Evolutionary conservation across 345 rosid species (phyloP), one percentile per base, ranked within the genome.

Genomic region (Cardamine chenopodiifolia): DNA sequence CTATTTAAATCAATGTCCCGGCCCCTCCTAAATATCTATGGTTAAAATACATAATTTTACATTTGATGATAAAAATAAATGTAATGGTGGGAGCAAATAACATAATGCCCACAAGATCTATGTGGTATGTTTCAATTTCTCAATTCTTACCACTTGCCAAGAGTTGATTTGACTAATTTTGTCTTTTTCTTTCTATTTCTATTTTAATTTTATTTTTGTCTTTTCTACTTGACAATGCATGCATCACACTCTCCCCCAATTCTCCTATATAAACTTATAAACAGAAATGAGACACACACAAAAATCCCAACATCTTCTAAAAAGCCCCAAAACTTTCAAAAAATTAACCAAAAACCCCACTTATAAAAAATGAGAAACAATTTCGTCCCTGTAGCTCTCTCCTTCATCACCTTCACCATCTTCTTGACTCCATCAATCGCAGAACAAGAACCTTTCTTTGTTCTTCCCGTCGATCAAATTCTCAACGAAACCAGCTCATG

Each of bases 401-500:
- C 35, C 45, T 28, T 75, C 49, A n/a, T 7, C 55, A 40, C 25
- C 29, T 34, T 74, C 53, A 34, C 58, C 54, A 68, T 59, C 73
- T 2, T 59, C 73, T 14, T 59, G 7, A 68, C 68, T 6, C 53
- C 68, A 67, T 59, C 79, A 39, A 19, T 7, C 6, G 62, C 62
- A 26, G 62, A 75, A 58, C 55, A 11, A 58, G 62, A 73, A 44
- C 47, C 62, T 67, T 68, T 68, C 1, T 6, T 35, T 13, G 0
- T 26, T 40, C 19, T 25, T 5, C 42, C 54, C 0, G 45, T 67
- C 4, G 15, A 64, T 32, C 75, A 47, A 45, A 26, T 80, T 19
- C 58, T 66, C 42, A 75, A 75, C 78, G 17, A 50, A 70, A 73
- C 81, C 35, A 76, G 65, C 18, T 69, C 73, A 10, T 85, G 80